Evolutionary conservation across 1,284 basidiomycete species (phyloP).

Genomic region (Microbotryum lychnidis-dioicae): DNA sequence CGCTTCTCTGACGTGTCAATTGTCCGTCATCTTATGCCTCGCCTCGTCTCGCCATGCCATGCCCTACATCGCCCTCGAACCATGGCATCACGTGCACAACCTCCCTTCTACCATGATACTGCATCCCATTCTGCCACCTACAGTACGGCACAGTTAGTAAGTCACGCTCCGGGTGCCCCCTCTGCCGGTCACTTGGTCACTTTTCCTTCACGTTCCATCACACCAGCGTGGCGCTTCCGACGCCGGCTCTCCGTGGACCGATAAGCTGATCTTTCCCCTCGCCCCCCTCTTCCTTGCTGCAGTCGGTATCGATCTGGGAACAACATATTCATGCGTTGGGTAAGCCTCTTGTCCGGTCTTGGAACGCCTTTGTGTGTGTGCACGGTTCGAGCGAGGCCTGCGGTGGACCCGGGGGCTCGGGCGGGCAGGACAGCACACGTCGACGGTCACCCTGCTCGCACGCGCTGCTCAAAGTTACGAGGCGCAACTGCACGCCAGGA

Average conservation of each 20-base stretch:
- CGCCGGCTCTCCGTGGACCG: background rate
- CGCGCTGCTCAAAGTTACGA: too few species aligned
- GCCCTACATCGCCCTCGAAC: background rate
- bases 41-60: background rate
- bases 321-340: slow-evolving; percentile 53
- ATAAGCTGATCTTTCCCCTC: background rate
- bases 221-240: too few species aligned
- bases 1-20: background rate
- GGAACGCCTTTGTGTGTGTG: too few species aligned
- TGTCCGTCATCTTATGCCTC: slow-evolving; percentile 5
- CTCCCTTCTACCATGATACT: background rate
- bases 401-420: too few species aligned
- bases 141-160: background rate
- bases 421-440: too few species aligned
- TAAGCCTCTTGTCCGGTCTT: slow-evolving; percentile 30
- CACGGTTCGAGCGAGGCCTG: too few species aligned
- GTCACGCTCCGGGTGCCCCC: background rate
- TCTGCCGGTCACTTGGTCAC: background rate
- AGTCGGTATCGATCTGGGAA: slow-evolving; percentile 51
- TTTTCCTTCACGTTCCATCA: background rate
- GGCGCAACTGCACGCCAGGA: too few species aligned
- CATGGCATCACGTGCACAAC: slow-evolving; percentile 18
- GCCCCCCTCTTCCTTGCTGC: background rate
- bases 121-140: background rate
- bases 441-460: too few species aligned